Percentiles rank a stretch among this genome's conserved stretches.
Conservation (phyloP, 2,329 filamentous ascomycete species). For the Proliferodiscus dingleyae region DNA sequence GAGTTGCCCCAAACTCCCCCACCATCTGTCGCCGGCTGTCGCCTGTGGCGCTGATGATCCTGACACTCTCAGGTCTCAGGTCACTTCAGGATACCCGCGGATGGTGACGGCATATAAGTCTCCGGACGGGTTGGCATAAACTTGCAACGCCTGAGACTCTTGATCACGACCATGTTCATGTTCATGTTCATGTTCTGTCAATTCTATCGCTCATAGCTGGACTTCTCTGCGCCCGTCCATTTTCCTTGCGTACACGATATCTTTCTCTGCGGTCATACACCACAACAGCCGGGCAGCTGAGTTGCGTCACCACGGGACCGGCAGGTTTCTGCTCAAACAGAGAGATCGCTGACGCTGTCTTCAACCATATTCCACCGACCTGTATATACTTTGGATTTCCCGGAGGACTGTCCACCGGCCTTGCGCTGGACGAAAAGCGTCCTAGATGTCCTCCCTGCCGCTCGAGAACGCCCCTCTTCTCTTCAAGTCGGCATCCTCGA, state of each 20-base stretch:
- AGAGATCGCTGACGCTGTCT: too few species aligned
- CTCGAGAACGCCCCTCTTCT: slow-evolving; percentile 15
- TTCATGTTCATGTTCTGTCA: background rate
- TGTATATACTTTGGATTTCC: too few species aligned
- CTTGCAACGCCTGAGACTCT: background rate
- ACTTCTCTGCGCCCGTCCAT: background rate
- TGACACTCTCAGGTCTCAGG: too few species aligned
- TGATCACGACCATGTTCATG: background rate
- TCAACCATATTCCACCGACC: too few species aligned
- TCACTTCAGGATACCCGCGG: background rate
- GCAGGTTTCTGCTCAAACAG: background rate
- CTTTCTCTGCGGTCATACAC: slow-evolving; percentile 3
- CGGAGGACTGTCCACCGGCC: slow-evolving; percentile 12
- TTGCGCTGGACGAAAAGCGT: slow-evolving; percentile 11
- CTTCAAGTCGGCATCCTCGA: slow-evolving; percentile 13
- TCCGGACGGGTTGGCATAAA: background rate
- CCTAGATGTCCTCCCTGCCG: slow-evolving; percentile 22
- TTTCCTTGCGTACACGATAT: slow-evolving; percentile 5
- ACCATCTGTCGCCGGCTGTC: too few species aligned
- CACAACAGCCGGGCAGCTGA: background rate
- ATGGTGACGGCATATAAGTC: slow-evolving; percentile 3
- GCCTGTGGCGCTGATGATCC: too few species aligned
- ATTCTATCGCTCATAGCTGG: background rate
- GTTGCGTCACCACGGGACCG: too few species aligned
- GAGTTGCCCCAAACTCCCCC: background rate